These are phyloP conservation scores for Lodderomyces orthopsilosis DNA, from an alignment of 1,139 yeast species.

Conservation along the genomic window DNA sequence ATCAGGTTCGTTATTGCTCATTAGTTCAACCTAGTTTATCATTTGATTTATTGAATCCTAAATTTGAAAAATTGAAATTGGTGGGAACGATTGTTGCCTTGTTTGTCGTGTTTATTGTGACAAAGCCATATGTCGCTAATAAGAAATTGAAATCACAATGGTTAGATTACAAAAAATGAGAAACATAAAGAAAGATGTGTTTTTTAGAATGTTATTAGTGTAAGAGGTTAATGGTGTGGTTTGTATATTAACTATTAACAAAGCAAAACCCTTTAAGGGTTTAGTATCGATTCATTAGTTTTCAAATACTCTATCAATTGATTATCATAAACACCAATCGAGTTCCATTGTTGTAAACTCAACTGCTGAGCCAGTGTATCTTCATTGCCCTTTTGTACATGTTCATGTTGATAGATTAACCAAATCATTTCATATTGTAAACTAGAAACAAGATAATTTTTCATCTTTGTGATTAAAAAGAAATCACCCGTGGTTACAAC, in stretches of 20 bases:
- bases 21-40: constrained; percentile 77
- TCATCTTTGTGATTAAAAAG: constrained; percentile 35
- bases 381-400: background rate
- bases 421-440: constrained; percentile 42
- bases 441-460: constrained; percentile 38
- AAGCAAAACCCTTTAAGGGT: too few relatives aligned
- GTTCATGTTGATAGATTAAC: constrained; percentile 30
- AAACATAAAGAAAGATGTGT: background rate
- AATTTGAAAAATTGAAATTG: constrained; percentile 68
- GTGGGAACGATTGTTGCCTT: constrained; percentile 57
- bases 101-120: constrained; percentile 38
- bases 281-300: constrained; percentile 15
- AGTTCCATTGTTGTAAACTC: constrained; percentile 24
- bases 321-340: constrained; percentile 14
- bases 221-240: too few relatives aligned
- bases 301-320: constrained; percentile 22
- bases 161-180: constrained; percentile 22
- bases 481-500: constrained; percentile 12
- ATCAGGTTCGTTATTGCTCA: constrained; percentile 70
- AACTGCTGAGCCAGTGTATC: background rate
- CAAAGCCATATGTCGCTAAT: constrained; percentile 58
- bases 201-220: too few relatives aligned
- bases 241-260: constrained; percentile 4
- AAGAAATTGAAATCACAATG: constrained; percentile 43
- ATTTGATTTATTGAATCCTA: constrained; percentile 69